A percentile compares a stretch with the other conserved stretches of the same genome.
Evolutionary conservation across 768 basidiomycete genomes (phyloP).

Genomic region (Lactarius vividus): DNA sequence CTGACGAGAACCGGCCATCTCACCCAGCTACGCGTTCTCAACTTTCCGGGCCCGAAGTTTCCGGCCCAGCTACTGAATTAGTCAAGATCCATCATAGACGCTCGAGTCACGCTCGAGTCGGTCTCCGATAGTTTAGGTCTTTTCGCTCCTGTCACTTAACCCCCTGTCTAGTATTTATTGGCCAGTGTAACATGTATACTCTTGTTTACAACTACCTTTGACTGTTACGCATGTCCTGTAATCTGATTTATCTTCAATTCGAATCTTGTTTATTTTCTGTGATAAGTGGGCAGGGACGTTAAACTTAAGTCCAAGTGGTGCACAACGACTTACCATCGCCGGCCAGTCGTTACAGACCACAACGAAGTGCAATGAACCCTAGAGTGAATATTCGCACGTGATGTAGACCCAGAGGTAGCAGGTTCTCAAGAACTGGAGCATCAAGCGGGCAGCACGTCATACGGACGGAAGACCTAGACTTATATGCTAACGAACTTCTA

Average conservation of each 20-base stretch:
- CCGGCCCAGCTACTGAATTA: neutral
- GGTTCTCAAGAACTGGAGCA: neutral
- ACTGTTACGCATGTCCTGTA: neutral
- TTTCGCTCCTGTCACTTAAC: neutral
- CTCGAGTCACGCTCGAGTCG: neutral
- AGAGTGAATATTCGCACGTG: neutral
- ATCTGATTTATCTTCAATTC: neutral
- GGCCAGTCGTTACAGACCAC: neutral
- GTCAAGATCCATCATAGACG: neutral
- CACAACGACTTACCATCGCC: neutral
- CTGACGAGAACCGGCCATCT: neutral
- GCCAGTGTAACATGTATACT: neutral
- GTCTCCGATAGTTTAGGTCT: neutral
- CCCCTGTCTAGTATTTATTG: neutral
- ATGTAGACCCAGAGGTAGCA: neutral
- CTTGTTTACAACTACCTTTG: neutral
- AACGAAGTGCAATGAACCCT: neutral
- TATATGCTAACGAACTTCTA: neutral
- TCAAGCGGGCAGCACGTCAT: neutral
- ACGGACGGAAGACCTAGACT: neutral
- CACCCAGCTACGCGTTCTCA: neutral
- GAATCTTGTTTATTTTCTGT: neutral
- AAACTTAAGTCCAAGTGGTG: neutral
- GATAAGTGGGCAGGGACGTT: neutral
- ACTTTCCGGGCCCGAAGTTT: conserved; percentile 1